Percentiles rank a stretch among this genome's conserved stretches.
Evolutionary conservation across 83 land plant species (phyloP).

Genomic region (Diphasiastrum complanatum): DNA sequence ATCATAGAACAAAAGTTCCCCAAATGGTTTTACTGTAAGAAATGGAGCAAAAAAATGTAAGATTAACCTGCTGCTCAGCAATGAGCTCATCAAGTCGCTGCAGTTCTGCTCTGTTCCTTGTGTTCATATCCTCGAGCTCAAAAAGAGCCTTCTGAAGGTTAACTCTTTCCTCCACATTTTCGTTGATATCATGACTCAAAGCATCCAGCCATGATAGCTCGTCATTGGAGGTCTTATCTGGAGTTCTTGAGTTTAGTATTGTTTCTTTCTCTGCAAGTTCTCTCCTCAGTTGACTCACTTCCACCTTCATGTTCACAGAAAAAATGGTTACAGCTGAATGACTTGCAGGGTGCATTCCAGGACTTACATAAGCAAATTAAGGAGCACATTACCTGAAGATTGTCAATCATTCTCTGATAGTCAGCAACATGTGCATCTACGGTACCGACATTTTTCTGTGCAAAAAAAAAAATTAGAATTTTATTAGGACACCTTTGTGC

Average conservation of each 20-base stretch:
- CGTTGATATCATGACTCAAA: constrained; percentile 76
- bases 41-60: not conserved
- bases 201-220: constrained; percentile 81
- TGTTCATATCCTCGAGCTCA: constrained; percentile 90
- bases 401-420: constrained; percentile 88
- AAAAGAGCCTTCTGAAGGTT: constrained; percentile 89
- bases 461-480: not conserved
- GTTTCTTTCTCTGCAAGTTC: constrained; percentile 84
- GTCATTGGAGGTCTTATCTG: constrained; percentile 66
- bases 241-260: constrained; percentile 53
- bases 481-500: not conserved
- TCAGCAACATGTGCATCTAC: constrained; percentile 89
- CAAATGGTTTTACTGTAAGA: not conserved
- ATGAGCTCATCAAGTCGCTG: constrained; percentile 89
- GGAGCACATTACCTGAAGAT: constrained; percentile 61
- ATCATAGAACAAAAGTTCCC: not conserved
- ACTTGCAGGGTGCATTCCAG: not conserved
- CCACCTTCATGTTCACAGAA: constrained; percentile 43
- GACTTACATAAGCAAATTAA: not conserved
- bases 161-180: constrained; percentile 90
- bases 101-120: constrained; percentile 67
- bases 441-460: constrained; percentile 94
- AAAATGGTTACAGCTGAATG: not conserved
- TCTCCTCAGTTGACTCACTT: constrained; percentile 65
- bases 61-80: constrained; percentile 63